These are phyloP conservation scores for Backusella morwellensis DNA, from an alignment of 192 early-diverging fungal species.

Conservation along the genomic window DNA sequence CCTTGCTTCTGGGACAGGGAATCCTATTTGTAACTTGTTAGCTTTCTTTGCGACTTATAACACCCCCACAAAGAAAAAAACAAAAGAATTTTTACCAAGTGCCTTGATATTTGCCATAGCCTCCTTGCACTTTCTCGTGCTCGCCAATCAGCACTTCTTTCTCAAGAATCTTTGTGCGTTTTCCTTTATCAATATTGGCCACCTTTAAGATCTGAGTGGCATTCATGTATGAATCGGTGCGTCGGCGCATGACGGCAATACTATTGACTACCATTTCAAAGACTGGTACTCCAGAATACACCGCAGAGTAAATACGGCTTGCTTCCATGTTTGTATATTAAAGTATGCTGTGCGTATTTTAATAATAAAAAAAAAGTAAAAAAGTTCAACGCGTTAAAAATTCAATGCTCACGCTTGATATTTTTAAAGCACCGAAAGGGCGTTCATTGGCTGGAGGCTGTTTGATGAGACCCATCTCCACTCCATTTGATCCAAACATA, in stretches of 20 bases:
- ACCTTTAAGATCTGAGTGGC: conserved; percentile 93
- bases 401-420: neutral
- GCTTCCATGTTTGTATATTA: neutral
- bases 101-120: conserved; percentile 95
- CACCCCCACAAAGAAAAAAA: no score
- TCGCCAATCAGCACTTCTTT: conserved; percentile 71
- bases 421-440: neutral
- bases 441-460: neutral
- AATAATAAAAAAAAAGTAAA: neutral
- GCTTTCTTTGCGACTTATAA: no score
- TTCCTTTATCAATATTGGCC: conserved; percentile 82
- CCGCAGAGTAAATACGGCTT: conserved; percentile 47
- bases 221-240: conserved; percentile 82
- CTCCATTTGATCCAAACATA: no score
- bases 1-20: conserved; percentile 77
- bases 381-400: neutral
- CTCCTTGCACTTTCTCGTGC: conserved; percentile 95
- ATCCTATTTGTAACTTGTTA: conserved; percentile 52
- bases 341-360: neutral
- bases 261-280: conserved; percentile 75
- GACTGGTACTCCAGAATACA: conserved; percentile 70
- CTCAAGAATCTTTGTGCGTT: conserved; percentile 88
- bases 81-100: conserved; percentile 63
- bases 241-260: conserved; percentile 76
- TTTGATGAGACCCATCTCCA: no score